Evolutionary conservation across 169 alveolate species (phyloP), one percentile per base, ranked within the genome.

Genomic region (Eimeria sp.): DNA sequence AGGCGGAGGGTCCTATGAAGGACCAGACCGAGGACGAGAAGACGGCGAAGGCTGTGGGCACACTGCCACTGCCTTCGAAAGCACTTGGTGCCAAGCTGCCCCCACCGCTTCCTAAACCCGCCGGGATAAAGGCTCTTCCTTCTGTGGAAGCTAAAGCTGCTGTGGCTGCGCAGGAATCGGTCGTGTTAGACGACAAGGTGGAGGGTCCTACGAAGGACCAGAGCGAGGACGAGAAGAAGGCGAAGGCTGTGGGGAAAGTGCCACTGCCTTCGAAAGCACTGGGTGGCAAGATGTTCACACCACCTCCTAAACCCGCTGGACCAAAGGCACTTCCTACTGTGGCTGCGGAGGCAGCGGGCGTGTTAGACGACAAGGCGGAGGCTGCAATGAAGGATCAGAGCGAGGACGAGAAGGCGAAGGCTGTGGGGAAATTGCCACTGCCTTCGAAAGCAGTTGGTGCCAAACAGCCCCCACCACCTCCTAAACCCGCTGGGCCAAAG

Each of bases 1-100:
- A 58, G 67, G 67, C 10, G 25, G 67, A 5, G n/a, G 67, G 67
- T 16, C 27, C 49, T 70, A 4, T 18, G 40, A 47, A 14, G 49
- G 43, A 47, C n/a, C 67, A 5, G 10, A 58, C n/a, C 67, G 67
- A 58, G 67, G 73, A 18, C 5, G 90, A 22, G 40, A 43, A 5
- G 54, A 40, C 51, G 90, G 90, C 90, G 51, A 63, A 30, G 20
- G 67, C 67, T 58, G 67, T 58, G 22, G 25, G n/a, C 25, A 58
- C 7, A 18, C n/a, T 18, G 67, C 67, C 67, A 14, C 67, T 58
- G 67, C 67, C 67, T 58, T 18, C 67, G 16, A 58, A 58, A 58
- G 88, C 88, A 45, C 65, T 78, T 43, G 88, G 88, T 14, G 88
- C 67, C 18, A 49, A 47, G 58, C 67, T 63, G 3, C 88, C 88